Evolutionary conservation across 495 filamentous ascomycete genomes (phyloP), one percentile per base, ranked within the genome.

Genomic region (Neurospora sp.): DNA sequence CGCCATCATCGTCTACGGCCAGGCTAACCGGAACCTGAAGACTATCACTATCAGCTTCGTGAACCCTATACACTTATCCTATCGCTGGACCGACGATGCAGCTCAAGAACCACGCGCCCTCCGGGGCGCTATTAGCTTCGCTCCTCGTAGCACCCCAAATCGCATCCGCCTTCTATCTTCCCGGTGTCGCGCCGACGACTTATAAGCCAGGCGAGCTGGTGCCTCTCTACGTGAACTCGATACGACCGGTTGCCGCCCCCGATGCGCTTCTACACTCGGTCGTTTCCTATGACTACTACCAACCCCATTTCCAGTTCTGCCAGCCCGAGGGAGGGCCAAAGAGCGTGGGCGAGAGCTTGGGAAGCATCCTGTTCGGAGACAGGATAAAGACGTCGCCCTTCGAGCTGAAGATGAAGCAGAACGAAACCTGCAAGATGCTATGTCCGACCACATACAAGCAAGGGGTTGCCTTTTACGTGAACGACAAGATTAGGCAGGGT

Each of bases 321-420:
- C 84, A 84, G 60, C 96, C 95, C 1, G 85, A 91, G 75, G 90
- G 86, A 69, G 93, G 92, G 20, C 89, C 92, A 2, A 82, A 92
- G 77, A 85, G 90, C 82, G 89, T 95, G 2, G 89, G 91, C 41
- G 95, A 97, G 84, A 97, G 94, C 41, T 82, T 99, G 72, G 96
- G 96, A 6, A 97, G 95, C 83, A 99, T 99, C 77, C 79, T 99
- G 31, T 99, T 99, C 75, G 96, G 96, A 9, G 96, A 99, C 83
- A 91, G 96, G 66, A 99, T 99, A 80, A 91, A 91, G 80, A 94
- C 93, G 2, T 97, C 95, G 10, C 92, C 95, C 0, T 95, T 96
- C 78, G 90, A 97, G 74, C 85, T 99, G 27, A 87, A 89, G 71
- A 98, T 97, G 94, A 86, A 77, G 69, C 82, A 87, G 70, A 95